Evolutionary conservation across 148 eudicot species (phyloP).

Genomic region (Dianthus caryophyllus): DNA sequence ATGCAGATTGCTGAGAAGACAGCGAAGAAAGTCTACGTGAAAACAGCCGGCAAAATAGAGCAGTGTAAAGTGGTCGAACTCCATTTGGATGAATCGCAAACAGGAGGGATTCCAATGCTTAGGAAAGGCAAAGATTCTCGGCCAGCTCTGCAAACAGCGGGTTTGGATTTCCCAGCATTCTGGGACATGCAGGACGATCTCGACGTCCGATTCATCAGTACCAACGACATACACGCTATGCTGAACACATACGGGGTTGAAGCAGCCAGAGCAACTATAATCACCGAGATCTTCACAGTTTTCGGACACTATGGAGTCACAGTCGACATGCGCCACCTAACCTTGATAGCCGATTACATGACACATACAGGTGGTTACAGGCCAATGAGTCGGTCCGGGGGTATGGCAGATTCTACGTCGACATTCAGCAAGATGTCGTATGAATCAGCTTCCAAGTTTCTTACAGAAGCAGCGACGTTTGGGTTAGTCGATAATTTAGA

Average conservation of each 20-base stretch:
- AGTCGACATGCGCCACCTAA: slow-evolving; percentile 77
- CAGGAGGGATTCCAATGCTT: slow-evolving; percentile 38
- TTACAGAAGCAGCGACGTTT: slow-evolving; percentile 63
- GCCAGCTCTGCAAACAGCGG: slow-evolving; percentile 79
- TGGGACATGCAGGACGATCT: slow-evolving; percentile 84
- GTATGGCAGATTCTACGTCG: slow-evolving; percentile 68
- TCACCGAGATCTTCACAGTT: slow-evolving; percentile 71
- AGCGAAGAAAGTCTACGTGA: slow-evolving; percentile 72
- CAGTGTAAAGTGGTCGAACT: slow-evolving; percentile 62
- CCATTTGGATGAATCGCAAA: slow-evolving; percentile 42
- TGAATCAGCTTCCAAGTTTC: slow-evolving; percentile 85
- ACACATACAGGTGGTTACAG: slow-evolving; percentile 77
- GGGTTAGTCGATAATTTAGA: slow-evolving; percentile 63
- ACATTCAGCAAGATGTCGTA: slow-evolving; percentile 80
- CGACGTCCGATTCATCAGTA: slow-evolving; percentile 57
- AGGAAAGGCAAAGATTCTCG: slow-evolving; percentile 33
- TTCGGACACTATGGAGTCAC: slow-evolving; percentile 79
- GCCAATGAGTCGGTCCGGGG: slow-evolving; percentile 78
- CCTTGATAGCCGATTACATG: slow-evolving; percentile 86
- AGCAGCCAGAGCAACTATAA: slow-evolving; percentile 77
- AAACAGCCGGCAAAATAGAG: slow-evolving; percentile 71
- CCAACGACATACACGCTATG: slow-evolving; percentile 68
- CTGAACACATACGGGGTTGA: slow-evolving; percentile 82
- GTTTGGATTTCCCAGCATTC: slow-evolving; percentile 70
- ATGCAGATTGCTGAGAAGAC: slow-evolving; percentile 73